phyloP scores from a whole-genome alignment of 116 monocot species.

The Papilionanthe hybrid region DNA sequence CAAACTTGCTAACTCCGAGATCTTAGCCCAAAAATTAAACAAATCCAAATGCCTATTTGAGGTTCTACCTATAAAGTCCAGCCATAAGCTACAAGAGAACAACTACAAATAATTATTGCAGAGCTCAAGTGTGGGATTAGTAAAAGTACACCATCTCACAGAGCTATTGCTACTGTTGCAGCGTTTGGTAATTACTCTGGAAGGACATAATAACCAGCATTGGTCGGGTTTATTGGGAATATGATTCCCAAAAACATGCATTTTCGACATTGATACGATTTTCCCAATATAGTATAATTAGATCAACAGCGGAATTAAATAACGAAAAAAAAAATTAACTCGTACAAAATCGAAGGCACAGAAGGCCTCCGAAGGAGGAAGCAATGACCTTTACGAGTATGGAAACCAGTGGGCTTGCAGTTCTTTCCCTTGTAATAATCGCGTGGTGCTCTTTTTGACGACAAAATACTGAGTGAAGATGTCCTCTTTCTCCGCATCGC shows the following conservation, averaged over 20 bases:
- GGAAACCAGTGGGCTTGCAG: constrained; percentile 77
- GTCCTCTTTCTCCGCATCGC: constrained; percentile 56
- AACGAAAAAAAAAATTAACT: neutral
- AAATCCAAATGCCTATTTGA: neutral
- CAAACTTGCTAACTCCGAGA: too few species aligned
- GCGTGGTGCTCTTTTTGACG: constrained; percentile 58
- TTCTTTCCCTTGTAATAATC: constrained; percentile 79
- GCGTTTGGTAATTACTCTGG: too few species aligned
- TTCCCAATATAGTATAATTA: neutral
- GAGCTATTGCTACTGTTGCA: too few species aligned
- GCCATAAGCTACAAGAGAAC: too few species aligned
- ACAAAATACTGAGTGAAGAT: constrained; percentile 43
- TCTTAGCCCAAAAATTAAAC: neutral
- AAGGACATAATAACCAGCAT: neutral
- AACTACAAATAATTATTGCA: too few species aligned
- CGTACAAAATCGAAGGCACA: neutral
- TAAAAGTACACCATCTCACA: too few species aligned
- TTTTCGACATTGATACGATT: neutral
- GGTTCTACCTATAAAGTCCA: too few species aligned
- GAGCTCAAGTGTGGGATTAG: too few species aligned
- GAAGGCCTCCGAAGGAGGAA: neutral
- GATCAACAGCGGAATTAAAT: neutral
- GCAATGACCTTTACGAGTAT: constrained; percentile 60
- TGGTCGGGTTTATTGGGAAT: neutral
- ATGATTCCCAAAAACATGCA: neutral